Conservation (phyloP, 192 early-diverging fungal species). For the Coemansia sp. region DNA sequence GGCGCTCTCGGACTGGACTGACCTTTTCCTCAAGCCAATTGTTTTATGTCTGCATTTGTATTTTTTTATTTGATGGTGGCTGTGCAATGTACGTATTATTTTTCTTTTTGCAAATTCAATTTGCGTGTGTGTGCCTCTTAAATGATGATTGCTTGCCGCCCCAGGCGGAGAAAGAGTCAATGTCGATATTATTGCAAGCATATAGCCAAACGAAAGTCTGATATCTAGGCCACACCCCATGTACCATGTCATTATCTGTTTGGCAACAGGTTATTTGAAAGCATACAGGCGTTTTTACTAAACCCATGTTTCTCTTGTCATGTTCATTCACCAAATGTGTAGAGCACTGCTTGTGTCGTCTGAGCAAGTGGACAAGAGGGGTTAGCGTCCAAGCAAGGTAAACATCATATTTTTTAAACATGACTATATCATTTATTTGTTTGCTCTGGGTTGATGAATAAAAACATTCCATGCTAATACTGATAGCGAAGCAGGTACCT, state of each 20-base stretch:
- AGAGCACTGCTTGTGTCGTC: background rate
- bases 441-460: slow-evolving; percentile 34
- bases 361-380: background rate
- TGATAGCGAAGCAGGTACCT: slow-evolving; percentile 19
- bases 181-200: slow-evolving; percentile 47
- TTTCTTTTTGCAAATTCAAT: background rate
- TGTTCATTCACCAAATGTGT: background rate
- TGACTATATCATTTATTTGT: background rate
- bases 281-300: slow-evolving; percentile 6
- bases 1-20: background rate
- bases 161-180: slow-evolving; percentile 53
- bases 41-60: slow-evolving; percentile 5
- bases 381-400: slow-evolving; percentile 7
- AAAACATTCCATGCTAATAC: slow-evolving; percentile 56
- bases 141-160: slow-evolving; percentile 57
- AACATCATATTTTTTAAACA: background rate
- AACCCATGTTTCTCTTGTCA: background rate
- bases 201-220: slow-evolving; percentile 34
- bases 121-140: background rate
- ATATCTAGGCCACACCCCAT: slow-evolving; percentile 3
- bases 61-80: slow-evolving; percentile 3
- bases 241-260: background rate
- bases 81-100: slow-evolving; percentile 19
- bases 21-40: background rate
- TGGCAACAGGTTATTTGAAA: background rate